Evolutionary conservation across 257 asterid genomes (phyloP), one percentile per base, ranked within the genome.

Genomic region (Rauvolfia tetraphylla): DNA sequence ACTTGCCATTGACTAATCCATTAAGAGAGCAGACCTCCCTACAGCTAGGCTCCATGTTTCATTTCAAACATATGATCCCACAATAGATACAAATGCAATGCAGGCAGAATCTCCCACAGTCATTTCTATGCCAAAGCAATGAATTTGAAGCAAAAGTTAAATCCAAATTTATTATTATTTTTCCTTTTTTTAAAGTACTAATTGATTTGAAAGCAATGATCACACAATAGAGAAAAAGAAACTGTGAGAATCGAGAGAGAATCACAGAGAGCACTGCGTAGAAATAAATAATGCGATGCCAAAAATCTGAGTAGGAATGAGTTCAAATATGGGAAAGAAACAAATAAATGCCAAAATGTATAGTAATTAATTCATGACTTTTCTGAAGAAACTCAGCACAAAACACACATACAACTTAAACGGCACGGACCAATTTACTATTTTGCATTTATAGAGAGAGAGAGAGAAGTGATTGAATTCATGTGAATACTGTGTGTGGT

Each of bases 391-490:
- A 36, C 71, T 20, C 39, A 31, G 18, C 58, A 56, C 54, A 68
- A 68, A 41, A 42, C 57, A 74, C 74, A 75, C 53, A 42, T 51
- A 75, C 63, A 74, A 41, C 81, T 80, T 79, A 76, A 76, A 79
- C 82, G 86, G 86, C 84, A 83, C 84, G 84, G 79, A 76, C 75
- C 72, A 68, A 38, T 68, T 73, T 73, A 44, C 20, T 58, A 63
- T 13, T n/a, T n/a, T n/a, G 31, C 23, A 71, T 38, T 61, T 15
- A 73, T 46, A 46, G 51, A 46, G 53, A 68, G 23, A 13, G 51
- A 51, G 57, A 51, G 57, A 51, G 57, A 51, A 51, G 57, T 15
- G 11, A 9, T 46, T 46, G 53, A 46, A 46, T 46, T 46, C 18
- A 63, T 49, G 68, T 72, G 74, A 23, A 58, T 42, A 71, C 56